phyloP scores from a whole-genome alignment of 176 grass and related monocot species.

The Avena atlantica region DNA sequence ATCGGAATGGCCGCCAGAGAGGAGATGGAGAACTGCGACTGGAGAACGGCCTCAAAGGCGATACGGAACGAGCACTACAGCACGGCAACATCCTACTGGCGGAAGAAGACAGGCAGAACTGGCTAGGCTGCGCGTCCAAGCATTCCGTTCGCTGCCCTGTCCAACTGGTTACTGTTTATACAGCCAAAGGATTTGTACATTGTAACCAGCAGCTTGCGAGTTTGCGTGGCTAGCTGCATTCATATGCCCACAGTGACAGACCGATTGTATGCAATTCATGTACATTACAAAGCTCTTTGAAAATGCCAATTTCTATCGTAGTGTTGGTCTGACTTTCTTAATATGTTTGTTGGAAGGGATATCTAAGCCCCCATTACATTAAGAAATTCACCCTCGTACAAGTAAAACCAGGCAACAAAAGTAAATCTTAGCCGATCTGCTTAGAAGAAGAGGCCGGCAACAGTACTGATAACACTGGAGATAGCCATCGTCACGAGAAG shows the following conservation, averaged over 20 bases:
- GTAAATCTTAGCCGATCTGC: background rate
- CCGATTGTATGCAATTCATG: constrained; percentile 50
- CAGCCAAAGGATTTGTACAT: constrained; percentile 54
- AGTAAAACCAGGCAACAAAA: background rate
- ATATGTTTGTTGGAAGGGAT: background rate
- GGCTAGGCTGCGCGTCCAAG: constrained; percentile 28
- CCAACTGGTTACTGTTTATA: constrained; percentile 45
- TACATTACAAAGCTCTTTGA: constrained; percentile 52
- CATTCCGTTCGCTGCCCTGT: constrained; percentile 23
- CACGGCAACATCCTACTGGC: constrained; percentile 70
- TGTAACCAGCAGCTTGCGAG: constrained; percentile 48
- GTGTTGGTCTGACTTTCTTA: constrained; percentile 1
- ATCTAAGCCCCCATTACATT: background rate
- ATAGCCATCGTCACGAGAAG: background rate
- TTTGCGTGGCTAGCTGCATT: constrained; percentile 48
- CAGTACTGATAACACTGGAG: background rate
- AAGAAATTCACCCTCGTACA: background rate
- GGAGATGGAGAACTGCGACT: constrained; percentile 88
- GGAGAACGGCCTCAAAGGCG: constrained; percentile 77
- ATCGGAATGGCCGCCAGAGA: constrained; percentile 80
- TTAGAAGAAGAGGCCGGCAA: constrained; percentile 6
- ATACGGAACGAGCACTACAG: constrained; percentile 89
- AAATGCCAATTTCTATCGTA: background rate
- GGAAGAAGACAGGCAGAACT: constrained; percentile 64
- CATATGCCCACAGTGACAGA: constrained; percentile 40